A percentile compares a stretch with the other conserved stretches of the same genome.
These are phyloP conservation scores for Ramularia endophylla DNA, from an alignment of 2,329 filamentous ascomycete species.

Conservation along the genomic window DNA sequence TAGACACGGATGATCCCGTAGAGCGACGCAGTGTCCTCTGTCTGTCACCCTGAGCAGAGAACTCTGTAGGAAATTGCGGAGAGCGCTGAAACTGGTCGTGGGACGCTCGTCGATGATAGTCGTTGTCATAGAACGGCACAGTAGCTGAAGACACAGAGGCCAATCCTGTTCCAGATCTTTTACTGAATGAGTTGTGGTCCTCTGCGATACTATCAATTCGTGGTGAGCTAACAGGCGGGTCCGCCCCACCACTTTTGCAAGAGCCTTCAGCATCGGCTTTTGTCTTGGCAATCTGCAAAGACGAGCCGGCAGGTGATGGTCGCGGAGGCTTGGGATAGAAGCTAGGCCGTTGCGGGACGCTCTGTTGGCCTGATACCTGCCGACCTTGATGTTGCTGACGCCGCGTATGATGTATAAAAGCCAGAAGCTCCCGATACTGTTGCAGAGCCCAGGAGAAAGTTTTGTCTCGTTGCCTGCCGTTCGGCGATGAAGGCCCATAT, in stretches of 20 bases:
- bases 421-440: slow-evolving; percentile 45
- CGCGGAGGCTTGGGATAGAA: slow-evolving; percentile 59
- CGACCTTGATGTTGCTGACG: slow-evolving; percentile 34
- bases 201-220: slow-evolving; percentile 5
- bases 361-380: slow-evolving; percentile 36
- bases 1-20: slow-evolving; percentile 30
- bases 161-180: slow-evolving; percentile 12
- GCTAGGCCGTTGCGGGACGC: slow-evolving; percentile 45
- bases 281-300: slow-evolving; percentile 16
- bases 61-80: slow-evolving; percentile 1
- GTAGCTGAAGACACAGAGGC: slow-evolving; percentile 14
- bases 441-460: slow-evolving; percentile 43
- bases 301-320: slow-evolving; percentile 49
- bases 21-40: slow-evolving; percentile 23
- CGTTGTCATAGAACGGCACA: slow-evolving; percentile 18
- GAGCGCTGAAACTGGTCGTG: slow-evolving; percentile 16
- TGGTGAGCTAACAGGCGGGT: slow-evolving; percentile 7
- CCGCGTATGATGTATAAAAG: slow-evolving; percentile 42
- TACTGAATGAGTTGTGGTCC: slow-evolving; percentile 4
- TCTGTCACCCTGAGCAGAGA: slow-evolving; percentile 8
- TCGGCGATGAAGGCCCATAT: slow-evolving; percentile 37
- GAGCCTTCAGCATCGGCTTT: slow-evolving; percentile 5
- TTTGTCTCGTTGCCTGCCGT: slow-evolving; percentile 39
- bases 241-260: slow-evolving; percentile 7
- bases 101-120: slow-evolving; percentile 19